phyloP scores from a whole-genome alignment of 169 alveolate genomes.

The Plasmodium inui region DNA sequence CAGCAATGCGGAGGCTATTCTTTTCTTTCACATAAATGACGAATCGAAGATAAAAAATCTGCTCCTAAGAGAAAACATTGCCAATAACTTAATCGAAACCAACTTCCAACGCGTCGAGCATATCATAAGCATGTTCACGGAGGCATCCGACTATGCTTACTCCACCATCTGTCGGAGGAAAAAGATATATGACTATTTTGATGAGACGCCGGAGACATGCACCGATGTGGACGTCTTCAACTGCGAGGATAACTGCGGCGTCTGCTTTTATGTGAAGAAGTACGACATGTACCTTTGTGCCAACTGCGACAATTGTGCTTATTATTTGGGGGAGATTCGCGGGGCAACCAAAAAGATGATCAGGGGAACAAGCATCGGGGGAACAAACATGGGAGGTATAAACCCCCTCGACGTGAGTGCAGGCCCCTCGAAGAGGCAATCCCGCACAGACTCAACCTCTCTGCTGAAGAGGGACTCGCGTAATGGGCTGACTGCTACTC shows the following conservation, averaged over 20 bases:
- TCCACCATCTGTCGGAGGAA: conserved; percentile 60
- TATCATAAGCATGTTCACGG: conserved; percentile 62
- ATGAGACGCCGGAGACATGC: conserved; percentile 27
- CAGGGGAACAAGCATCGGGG: neutral
- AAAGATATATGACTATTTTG: conserved; percentile 68
- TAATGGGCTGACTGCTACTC: too few species aligned
- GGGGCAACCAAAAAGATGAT: neutral
- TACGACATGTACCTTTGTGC: conserved; percentile 43
- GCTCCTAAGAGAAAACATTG: conserved; percentile 44
- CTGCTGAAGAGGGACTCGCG: too few species aligned
- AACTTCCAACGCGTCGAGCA: conserved; percentile 65
- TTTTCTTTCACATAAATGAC: conserved; percentile 65
- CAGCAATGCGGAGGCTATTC: conserved; percentile 62
- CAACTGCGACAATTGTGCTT: conserved; percentile 50
- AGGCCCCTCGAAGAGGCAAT: too few species aligned
- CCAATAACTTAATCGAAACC: conserved; percentile 38
- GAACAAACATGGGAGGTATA: neutral
- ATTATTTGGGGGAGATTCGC: neutral
- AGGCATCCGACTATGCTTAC: conserved; percentile 67
- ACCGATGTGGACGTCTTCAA: conserved; percentile 33
- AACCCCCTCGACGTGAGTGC: neutral
- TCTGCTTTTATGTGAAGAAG: conserved; percentile 53
- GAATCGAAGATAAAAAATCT: conserved; percentile 56
- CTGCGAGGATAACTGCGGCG: conserved; percentile 13
- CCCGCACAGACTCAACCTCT: too few species aligned